A percentile compares a stretch with the other conserved stretches of the same genome.
These are phyloP conservation scores for Colletotrichum phormii DNA, from an alignment of 2,329 filamentous ascomycete species.

Conservation along the genomic window DNA sequence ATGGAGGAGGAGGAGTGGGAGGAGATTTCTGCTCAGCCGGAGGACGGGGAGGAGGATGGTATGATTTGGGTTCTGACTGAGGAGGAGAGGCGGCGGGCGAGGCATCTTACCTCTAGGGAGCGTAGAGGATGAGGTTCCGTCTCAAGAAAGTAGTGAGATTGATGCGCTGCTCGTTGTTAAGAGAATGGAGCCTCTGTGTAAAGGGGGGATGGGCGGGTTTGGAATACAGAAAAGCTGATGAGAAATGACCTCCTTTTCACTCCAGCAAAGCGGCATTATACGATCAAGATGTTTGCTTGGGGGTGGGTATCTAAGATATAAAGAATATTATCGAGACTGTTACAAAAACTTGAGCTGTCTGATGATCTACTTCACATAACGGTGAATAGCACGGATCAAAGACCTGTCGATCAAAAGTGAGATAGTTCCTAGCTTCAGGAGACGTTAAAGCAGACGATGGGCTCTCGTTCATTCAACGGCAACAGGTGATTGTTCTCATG, in stretches of 20 bases:
- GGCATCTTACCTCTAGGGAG: slow-evolving; percentile 64
- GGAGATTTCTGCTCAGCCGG: slow-evolving; percentile 64
- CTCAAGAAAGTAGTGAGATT: neutral
- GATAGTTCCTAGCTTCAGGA: too few species aligned
- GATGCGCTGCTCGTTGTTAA: neutral
- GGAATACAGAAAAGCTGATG: slow-evolving; percentile 26
- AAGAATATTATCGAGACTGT: neutral
- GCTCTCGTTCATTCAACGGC: too few species aligned
- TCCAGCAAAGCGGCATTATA: neutral
- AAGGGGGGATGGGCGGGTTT: neutral
- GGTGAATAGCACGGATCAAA: neutral
- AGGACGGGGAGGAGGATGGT: slow-evolving; percentile 65
- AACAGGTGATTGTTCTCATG: too few species aligned
- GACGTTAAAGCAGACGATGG: too few species aligned
- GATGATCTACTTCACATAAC: neutral
- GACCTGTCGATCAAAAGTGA: too few species aligned
- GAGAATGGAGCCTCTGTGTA: neutral
- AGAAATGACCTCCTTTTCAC: slow-evolving; percentile 25
- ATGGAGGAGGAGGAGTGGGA: slow-evolving; percentile 98
- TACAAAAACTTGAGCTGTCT: neutral
- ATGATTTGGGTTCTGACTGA: slow-evolving; percentile 78
- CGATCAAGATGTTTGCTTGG: neutral
- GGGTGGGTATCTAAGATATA: neutral
- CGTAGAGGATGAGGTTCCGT: slow-evolving; percentile 11
- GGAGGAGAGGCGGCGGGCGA: slow-evolving; percentile 80